Evolutionary conservation across 768 basidiomycete genomes (phyloP).

Genomic region (Sistotremastrum suecicum): DNA sequence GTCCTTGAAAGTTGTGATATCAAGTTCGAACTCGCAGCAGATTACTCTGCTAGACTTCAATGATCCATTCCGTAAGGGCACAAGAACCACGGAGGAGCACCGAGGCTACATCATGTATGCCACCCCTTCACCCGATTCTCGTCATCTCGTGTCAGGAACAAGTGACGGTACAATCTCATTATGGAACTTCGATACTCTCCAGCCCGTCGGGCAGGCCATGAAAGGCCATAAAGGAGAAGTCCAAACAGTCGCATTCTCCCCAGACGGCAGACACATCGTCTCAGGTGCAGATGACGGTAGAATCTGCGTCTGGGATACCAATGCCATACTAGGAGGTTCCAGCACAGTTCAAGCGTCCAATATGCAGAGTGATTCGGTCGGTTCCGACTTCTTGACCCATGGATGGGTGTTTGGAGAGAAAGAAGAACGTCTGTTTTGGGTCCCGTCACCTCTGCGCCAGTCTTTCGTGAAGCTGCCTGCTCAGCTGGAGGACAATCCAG

Average conservation of each 20-base stretch:
- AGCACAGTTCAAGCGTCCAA: too few species aligned
- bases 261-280: constrained; percentile 15
- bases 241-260: constrained; percentile 13
- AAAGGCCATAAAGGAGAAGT: constrained; percentile 10
- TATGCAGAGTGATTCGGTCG: too few species aligned
- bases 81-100: background rate
- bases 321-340: background rate
- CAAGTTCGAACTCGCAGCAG: background rate
- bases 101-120: background rate
- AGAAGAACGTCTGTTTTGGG: too few species aligned
- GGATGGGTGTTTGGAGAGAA: too few species aligned
- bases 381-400: too few species aligned
- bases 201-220: background rate
- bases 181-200: constrained; percentile 4
- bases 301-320: constrained; percentile 17
- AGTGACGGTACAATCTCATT: constrained; percentile 4
- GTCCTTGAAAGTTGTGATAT: background rate
- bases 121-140: background rate
- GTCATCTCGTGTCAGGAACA: constrained; percentile 5
- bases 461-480: too few species aligned
- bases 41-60: background rate
- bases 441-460: too few species aligned
- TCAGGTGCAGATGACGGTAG: constrained; percentile 16
- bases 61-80: background rate
- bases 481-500: too few species aligned